Conservation (phyloP, 78 protist species). For the Parvularia atlantis region DNA sequence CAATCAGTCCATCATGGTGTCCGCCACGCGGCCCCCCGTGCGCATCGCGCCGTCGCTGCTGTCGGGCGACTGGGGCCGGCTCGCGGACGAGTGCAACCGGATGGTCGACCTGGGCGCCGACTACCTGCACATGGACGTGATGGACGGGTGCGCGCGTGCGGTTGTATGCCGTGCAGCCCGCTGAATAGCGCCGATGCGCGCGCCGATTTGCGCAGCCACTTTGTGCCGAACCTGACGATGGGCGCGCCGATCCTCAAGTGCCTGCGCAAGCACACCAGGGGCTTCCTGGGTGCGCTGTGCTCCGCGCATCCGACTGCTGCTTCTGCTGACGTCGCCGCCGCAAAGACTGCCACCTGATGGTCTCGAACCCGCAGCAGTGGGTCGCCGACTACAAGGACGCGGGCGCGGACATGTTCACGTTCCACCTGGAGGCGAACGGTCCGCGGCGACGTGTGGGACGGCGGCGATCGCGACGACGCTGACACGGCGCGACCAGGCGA, state of each 20-base stretch:
- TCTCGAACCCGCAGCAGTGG: constrained; percentile 80
- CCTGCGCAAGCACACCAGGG: constrained; percentile 68
- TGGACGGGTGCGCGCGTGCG: constrained; percentile 58
- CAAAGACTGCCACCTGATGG: constrained; percentile 95
- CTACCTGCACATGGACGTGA: constrained; percentile 88
- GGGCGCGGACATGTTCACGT: constrained; percentile 81
- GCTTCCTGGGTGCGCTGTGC: constrained; percentile 43
- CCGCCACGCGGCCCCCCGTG: too few relatives aligned
- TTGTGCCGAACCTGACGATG: constrained; percentile 92
- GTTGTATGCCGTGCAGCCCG: not conserved
- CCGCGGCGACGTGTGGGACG: too few relatives aligned
- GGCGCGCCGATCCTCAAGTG: constrained; percentile 87
- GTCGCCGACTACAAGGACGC: constrained; percentile 67
- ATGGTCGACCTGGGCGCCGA: constrained; percentile 36
- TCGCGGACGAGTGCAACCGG: constrained; percentile 46
- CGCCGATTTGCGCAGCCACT: constrained; percentile 54
- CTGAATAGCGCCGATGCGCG: not conserved
- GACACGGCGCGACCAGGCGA: not conserved
- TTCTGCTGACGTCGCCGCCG: too few relatives aligned
- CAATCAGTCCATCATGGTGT: too few relatives aligned
- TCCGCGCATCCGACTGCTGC: not conserved
- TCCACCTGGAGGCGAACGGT: constrained; percentile 86
- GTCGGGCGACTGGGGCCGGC: constrained; percentile 62
- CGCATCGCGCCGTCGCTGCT: constrained; percentile 87
- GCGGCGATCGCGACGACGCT: not conserved